Evolutionary conservation across 2,329 filamentous ascomycete species (phyloP).

Genomic region (Xylaria arbuscula): DNA sequence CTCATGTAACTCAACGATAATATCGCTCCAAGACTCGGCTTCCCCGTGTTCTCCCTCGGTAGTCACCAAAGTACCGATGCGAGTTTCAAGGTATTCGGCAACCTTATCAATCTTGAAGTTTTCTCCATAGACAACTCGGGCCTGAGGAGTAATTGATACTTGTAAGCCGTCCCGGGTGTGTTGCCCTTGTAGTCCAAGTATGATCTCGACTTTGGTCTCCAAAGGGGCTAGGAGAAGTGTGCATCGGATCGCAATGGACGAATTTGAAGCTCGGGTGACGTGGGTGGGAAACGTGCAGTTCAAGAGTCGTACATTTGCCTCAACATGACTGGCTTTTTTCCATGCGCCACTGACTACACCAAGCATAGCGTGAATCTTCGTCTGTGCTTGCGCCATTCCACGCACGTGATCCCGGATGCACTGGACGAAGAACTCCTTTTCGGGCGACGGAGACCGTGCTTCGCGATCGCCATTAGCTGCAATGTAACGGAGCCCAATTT

Average conservation of each 20-base stretch:
- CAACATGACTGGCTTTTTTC: conserved; percentile 70
- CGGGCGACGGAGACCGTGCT: conserved; percentile 67
- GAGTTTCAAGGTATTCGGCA: conserved; percentile 73
- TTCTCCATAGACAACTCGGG: conserved; percentile 79
- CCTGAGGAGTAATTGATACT: conserved; percentile 64
- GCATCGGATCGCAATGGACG: conserved; percentile 69
- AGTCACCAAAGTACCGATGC: conserved; percentile 57
- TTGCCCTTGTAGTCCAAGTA: conserved; percentile 64
- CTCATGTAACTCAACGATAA: conserved; percentile 65
- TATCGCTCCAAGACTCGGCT: conserved; percentile 63
- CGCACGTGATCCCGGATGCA: conserved; percentile 76
- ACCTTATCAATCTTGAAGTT: conserved; percentile 80
- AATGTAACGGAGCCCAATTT: conserved; percentile 78
- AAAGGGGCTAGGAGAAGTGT: conserved; percentile 72
- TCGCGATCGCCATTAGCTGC: conserved; percentile 66
- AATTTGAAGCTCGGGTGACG: conserved; percentile 72
- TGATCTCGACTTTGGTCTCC: conserved; percentile 75
- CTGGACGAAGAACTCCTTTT: conserved; percentile 80
- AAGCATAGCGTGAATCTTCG: conserved; percentile 68
- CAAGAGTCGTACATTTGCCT: conserved; percentile 70
- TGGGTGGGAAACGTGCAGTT: conserved; percentile 73
- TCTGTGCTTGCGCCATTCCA: conserved; percentile 65
- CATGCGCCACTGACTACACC: conserved; percentile 70
- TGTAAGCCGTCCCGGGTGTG: conserved; percentile 62
- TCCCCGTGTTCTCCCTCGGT: conserved; percentile 51